phyloP scores from a whole-genome alignment of 2,329 filamentous ascomycete genomes.

The Aspergillus udagawae region DNA sequence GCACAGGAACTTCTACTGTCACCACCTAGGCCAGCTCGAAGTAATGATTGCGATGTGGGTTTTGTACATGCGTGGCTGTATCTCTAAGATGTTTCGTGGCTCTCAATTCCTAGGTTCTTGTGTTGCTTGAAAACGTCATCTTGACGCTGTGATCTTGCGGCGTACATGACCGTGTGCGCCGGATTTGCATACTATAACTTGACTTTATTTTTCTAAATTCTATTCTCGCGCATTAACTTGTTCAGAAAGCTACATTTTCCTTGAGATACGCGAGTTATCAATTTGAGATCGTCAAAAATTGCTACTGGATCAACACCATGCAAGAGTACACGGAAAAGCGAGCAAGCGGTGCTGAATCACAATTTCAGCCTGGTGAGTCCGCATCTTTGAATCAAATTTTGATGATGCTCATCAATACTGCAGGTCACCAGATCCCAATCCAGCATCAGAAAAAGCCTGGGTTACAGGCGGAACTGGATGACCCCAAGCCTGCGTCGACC shows the following conservation, averaged over 20 bases:
- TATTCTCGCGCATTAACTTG: neutral
- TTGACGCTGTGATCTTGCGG: neutral
- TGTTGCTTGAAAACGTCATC: neutral
- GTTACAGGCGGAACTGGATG: constrained; percentile 52
- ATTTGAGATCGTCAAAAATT: neutral
- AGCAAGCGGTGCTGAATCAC: constrained; percentile 20
- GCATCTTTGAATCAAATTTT: neutral
- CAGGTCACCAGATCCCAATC: constrained; percentile 50
- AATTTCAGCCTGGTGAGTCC: constrained; percentile 30
- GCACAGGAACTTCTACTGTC: neutral
- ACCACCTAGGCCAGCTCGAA: neutral
- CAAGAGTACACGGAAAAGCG: constrained; percentile 12
- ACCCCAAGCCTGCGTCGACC: constrained; percentile 58
- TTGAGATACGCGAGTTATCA: neutral
- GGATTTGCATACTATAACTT: neutral
- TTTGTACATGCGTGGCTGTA: neutral
- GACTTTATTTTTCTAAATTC: neutral
- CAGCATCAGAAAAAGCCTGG: constrained; percentile 53
- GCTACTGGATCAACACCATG: constrained; percentile 7
- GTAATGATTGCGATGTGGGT: neutral
- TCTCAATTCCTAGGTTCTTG: neutral
- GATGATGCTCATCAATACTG: neutral
- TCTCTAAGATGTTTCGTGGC: neutral
- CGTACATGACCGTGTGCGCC: neutral
- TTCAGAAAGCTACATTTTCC: neutral